Evolutionary conservation across 164 flowering plant species (phyloP), one percentile per base, ranked within the genome.

Genomic region (Taxillus chinensis): DNA sequence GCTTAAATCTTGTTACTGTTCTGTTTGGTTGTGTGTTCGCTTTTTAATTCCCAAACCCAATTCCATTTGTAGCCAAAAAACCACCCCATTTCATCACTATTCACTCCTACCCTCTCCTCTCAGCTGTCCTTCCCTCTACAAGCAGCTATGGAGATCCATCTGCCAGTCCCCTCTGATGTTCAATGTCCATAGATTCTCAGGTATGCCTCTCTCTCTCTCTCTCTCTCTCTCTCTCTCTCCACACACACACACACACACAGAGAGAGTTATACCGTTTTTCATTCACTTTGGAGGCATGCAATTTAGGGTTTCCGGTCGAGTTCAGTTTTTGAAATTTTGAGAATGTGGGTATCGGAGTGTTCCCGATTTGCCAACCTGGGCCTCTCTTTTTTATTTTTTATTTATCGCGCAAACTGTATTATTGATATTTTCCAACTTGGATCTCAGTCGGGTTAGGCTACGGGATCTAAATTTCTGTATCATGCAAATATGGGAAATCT

Each of bases 261-360:
- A 4, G 1, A 9, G 1, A 9, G 14, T 49, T 5, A 4, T 5
- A 49, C 13, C 52, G 5, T 0, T 49, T 9, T 3, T 49, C 52
- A 4, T 7, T 49, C 14, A 9, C 52, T 9, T n/a, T n/a, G 5
- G 12, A 49, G 13, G 12, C 2, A 12, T 11, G 14, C 14, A 2
- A 39, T 27, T 42, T 51, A 14, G 60, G 65, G 60, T 57, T 71
- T 68, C 64, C 37, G 66, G 62, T 68, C 65, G 50, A 49, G 48
- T 10, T 52, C 52, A 53, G 45, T 59, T 58, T 55, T 58, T 4
- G 7, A 6, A 13, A 41, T 67, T 72, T 68, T 67, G 63, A 58
- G 12, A 72, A 72, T 70, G 64, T 75, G 70, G 78, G 68, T 65
- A 38, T 65, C 43, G 38, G 41, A 53, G 7, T 41, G 49, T 45